Conservation (phyloP, 2,329 filamentous ascomycete genomes). For the Diaporthe aspalathi region DNA sequence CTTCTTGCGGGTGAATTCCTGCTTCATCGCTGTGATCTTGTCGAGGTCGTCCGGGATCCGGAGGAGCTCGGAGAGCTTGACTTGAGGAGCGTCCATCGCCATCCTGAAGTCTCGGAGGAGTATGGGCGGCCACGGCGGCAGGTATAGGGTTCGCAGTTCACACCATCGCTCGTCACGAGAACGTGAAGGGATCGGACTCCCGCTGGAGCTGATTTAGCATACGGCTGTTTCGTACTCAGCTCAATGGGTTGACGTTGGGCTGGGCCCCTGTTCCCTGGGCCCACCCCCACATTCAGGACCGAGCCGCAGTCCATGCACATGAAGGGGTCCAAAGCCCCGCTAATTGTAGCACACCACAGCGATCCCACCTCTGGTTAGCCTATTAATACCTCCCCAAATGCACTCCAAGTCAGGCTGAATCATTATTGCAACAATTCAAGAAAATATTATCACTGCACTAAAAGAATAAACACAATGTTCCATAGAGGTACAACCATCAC, state of each 20-base stretch:
- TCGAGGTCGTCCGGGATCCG: slow-evolving; percentile 97
- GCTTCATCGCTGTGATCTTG: slow-evolving; percentile 89
- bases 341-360: neutral
- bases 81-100: slow-evolving; percentile 74
- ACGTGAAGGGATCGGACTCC: neutral
- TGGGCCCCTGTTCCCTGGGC: slow-evolving; percentile 12
- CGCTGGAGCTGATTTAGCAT: neutral
- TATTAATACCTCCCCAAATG: too few relatives aligned
- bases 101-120: slow-evolving; percentile 5
- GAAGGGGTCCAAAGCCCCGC: slow-evolving; percentile 17
- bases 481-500: too few relatives aligned
- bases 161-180: slow-evolving; percentile 32
- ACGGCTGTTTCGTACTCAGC: neutral
- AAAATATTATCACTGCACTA: too few relatives aligned
- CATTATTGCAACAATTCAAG: too few relatives aligned
- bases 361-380: neutral
- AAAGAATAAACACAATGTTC: too few relatives aligned
- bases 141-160: slow-evolving; percentile 7
- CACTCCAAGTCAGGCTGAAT: too few relatives aligned
- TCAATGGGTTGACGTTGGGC: slow-evolving; percentile 31
- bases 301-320: slow-evolving; percentile 22
- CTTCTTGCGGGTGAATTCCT: slow-evolving; percentile 96
- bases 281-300: slow-evolving; percentile 32
- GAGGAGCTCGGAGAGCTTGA: slow-evolving; percentile 91
- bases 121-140: slow-evolving; percentile 32